Conservation (phyloP, 208 protist genomes). For the Leishmania turanica region DNA sequence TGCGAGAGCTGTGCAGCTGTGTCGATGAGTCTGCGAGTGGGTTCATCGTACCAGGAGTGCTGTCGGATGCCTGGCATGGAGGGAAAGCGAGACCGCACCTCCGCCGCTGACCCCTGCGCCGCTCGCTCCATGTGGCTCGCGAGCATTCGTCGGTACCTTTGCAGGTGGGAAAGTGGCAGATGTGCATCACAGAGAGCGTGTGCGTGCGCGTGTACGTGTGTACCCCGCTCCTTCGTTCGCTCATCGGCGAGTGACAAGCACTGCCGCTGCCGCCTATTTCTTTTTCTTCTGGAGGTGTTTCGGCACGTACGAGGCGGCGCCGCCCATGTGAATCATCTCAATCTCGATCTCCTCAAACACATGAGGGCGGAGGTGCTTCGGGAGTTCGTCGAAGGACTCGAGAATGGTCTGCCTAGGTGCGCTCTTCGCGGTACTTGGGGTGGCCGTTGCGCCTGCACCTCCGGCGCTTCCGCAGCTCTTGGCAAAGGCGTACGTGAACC, state of each 20-base stretch:
- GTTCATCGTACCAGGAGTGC: not conserved
- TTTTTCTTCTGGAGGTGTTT: slow-evolving; percentile 80
- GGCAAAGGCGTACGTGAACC: slow-evolving; percentile 72
- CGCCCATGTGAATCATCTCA: slow-evolving; percentile 74
- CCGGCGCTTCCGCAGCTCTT: slow-evolving; percentile 44
- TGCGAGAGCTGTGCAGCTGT: not conserved
- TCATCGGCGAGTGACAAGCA: not conserved
- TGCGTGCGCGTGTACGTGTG: not conserved
- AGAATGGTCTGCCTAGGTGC: slow-evolving; percentile 28
- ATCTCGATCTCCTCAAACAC: slow-evolving; percentile 77
- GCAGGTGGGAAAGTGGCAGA: not conserved
- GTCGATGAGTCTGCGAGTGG: not conserved
- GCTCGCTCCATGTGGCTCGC: not conserved
- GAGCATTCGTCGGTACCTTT: not conserved
- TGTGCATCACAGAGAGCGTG: not conserved
- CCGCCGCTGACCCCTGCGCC: not conserved
- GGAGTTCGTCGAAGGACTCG: slow-evolving; percentile 65
- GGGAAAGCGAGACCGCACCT: not conserved
- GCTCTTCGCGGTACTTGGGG: not conserved
- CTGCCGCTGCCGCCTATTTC: slow-evolving; percentile 24
- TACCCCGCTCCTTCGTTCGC: not conserved
- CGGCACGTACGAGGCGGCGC: slow-evolving; percentile 76
- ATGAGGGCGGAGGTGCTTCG: slow-evolving; percentile 54
- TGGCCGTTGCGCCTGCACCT: not conserved
- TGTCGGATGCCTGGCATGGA: not conserved